Conservation (phyloP, 2,329 filamentous ascomycete species). For the Clarireedia homoeocarpa region DNA sequence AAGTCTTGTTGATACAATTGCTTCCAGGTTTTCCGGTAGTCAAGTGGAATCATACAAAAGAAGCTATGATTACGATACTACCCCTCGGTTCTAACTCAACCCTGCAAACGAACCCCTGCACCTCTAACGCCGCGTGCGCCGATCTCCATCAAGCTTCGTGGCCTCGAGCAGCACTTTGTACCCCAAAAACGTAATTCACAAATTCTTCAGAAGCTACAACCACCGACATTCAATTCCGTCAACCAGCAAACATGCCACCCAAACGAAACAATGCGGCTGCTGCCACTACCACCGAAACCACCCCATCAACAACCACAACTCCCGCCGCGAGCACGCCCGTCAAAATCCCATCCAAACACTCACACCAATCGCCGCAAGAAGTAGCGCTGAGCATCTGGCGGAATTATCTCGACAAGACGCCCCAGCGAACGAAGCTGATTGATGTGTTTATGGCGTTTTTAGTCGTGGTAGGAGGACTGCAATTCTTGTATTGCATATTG, state of each 20-base stretch:
- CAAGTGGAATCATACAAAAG: not conserved
- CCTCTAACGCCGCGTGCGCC: not conserved
- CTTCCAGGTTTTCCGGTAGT: no score
- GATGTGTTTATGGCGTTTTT: constrained; percentile 89
- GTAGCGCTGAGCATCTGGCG: constrained; percentile 65
- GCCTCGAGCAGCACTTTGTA: constrained; percentile 1
- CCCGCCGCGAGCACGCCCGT: constrained; percentile 24
- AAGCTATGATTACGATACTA: constrained; percentile 1
- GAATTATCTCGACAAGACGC: constrained; percentile 72
- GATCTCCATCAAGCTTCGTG: constrained; percentile 12
- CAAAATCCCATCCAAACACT: constrained; percentile 17
- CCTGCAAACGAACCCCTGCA: constrained; percentile 1
- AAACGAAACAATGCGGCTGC: constrained; percentile 35
- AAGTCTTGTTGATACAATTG: no score
- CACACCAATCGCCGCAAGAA: constrained; percentile 32
- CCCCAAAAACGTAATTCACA: not conserved
- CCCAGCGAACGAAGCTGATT: constrained; percentile 85
- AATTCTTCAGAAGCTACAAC: constrained; percentile 3
- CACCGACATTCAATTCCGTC: constrained; percentile 1
- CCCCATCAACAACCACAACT: constrained; percentile 12
- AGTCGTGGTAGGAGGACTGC: constrained; percentile 74
- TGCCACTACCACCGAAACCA: constrained; percentile 17
- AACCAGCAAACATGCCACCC: constrained; percentile 37
- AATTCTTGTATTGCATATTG: constrained; percentile 88
- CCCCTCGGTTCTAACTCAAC: constrained; percentile 6